Evolutionary conservation across 257 asterid species (phyloP), one percentile per base, ranked within the genome.

Genomic region (Mentha longifolia): DNA sequence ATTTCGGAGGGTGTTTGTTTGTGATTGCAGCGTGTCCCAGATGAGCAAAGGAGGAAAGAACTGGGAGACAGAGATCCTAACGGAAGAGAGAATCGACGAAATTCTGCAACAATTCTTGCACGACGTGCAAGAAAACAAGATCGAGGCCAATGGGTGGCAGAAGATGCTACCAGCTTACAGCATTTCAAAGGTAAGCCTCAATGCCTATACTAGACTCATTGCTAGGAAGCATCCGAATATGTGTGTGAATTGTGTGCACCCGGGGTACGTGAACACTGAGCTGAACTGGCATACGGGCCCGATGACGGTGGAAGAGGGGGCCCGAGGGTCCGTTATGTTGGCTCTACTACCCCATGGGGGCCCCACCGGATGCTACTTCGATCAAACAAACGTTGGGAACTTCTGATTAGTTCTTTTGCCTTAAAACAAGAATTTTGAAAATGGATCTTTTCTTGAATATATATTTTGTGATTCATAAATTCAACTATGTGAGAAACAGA

Each of bases 111-210:
- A n/a, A n/a, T n/a, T n/a, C n/a, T n/a, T n/a, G n/a, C n/a, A n/a
- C n/a, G n/a, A n/a, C 62, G 58, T 89, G 80, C 63, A 82, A 74
- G 56, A 80, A 2, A 82, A 82, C 39, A 78, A 77, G 9, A 74
- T 92, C 2, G 97, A 88, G 76, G 84, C 73, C 33, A 88, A 84
- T 20, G 98, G 95, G 17, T 92, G 96, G 96, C 96, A 85, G 54
- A 84, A 79, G 82, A 92, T 86, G 95, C 80, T 81, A 57, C 96
- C 97, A 5, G 90, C 97, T 16, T 88, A 92, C 81, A 88, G 92
- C 83, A 79, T 86, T 68, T 86, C 98, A 4, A 92, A 92, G 81
- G 90, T 83, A 11, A 78, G 88, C 2, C 83, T 92, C 1, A 88
- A 92, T 70, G 95, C 98, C 3, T 86, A 88, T 25, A 89, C 97